Evolutionary conservation across 139 green algal species (phyloP), one percentile per base, ranked within the genome.

Genomic region (Klebsormidium nitens): DNA sequence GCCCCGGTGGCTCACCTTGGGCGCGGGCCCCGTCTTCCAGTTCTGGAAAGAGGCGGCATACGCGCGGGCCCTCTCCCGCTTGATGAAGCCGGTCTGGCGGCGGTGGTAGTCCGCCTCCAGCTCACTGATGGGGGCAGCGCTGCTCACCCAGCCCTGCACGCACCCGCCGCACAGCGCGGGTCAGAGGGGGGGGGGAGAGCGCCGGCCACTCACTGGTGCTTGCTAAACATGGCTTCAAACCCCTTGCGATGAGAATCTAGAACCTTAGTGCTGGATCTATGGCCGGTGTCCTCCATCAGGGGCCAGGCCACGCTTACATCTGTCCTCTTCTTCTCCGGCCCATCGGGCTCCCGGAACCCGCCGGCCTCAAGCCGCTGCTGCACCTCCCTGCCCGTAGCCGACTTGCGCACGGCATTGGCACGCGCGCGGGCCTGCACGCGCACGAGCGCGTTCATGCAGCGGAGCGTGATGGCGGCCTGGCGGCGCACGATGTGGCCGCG

Each of bases 371-470:
- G 42, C 8, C 42, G 42, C 46, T 23, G 23, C 46, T 23, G 23
- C 46, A 55, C 46, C 23, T n/a, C 46, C 23, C 46, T 23, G 23
- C 55, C 55, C 55, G 29, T 14, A 11, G 55, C 55, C 34, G 49
- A 46, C 50, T 36, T 72, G 1, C 65, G 36, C 5, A 73, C 65
- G 23, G 26, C 36, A 23, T 28, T 23, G 23, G 23, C 65, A 64
- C 65, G 52, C 48, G 49, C 36, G 2, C 65, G 52, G 26, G 65
- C 65, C 65, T 73, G 65, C 0, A 73, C 65, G 17, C 65, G 65
- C 26, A 73, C 65, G 26, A 73, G 23, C 23, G 65, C 65, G 6
- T 66, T 47, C 46, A 73, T 73, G 65, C 65, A 73, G 14, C 65
- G 37, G n/a, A 73, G 65, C 3, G 65, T 73, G 5, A 65, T 48